A percentile compares a stretch with the other conserved stretches of the same genome.
These are phyloP conservation scores for Tillandsia fasciculata DNA, from an alignment of 176 grass and related monocot species.

Conservation along the genomic window DNA sequence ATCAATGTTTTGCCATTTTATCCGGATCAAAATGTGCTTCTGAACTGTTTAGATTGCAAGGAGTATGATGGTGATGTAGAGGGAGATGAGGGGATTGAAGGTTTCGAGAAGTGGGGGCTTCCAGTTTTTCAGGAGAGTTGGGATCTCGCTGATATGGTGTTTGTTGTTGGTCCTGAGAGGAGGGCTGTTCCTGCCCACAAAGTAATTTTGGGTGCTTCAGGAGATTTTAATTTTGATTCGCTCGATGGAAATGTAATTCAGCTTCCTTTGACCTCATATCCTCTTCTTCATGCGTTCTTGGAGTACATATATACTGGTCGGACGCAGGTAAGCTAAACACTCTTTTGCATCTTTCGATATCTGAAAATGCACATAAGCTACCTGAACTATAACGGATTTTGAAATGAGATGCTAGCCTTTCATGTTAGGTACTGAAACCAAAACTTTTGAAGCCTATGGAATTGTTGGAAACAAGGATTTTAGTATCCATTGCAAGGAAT, in stretches of 20 bases:
- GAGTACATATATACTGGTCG: constrained; percentile 74
- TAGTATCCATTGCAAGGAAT: no score
- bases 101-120: constrained; percentile 37
- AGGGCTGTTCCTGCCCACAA: constrained; percentile 70
- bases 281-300: constrained; percentile 60
- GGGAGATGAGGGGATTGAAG: constrained; percentile 20
- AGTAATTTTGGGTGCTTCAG: constrained; percentile 56
- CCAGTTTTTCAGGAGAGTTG: constrained; percentile 69
- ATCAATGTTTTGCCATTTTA: constrained; percentile 61
- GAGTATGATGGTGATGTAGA: constrained; percentile 29
- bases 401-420: no score
- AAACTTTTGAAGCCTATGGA: no score
- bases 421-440: no score
- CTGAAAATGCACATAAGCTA: neutral
- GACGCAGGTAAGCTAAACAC: constrained; percentile 51
- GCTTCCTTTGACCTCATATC: constrained; percentile 56
- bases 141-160: constrained; percentile 68
- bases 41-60: constrained; percentile 53
- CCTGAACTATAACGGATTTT: no score
- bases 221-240: constrained; percentile 49
- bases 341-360: constrained; percentile 1
- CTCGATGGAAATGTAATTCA: constrained; percentile 31
- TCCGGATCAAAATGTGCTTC: constrained; percentile 49
- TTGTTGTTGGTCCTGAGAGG: constrained; percentile 54
- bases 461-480: no score